Evolutionary conservation across 2,329 filamentous ascomycete genomes (phyloP).

Genomic region (Ophiocordyceps sinensis): DNA sequence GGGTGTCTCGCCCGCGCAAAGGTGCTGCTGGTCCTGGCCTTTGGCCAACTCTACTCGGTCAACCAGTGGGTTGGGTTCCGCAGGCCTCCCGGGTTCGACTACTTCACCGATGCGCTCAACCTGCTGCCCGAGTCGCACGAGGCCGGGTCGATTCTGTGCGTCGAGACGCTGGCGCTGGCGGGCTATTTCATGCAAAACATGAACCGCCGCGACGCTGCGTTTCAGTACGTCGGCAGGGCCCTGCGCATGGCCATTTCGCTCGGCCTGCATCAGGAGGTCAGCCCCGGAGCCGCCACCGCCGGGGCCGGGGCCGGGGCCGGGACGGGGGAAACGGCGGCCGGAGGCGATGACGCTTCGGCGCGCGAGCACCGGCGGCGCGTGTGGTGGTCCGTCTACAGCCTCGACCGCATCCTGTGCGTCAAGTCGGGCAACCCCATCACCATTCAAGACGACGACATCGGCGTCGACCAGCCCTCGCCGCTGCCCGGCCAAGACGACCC

Average conservation of each 20-base stretch:
- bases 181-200: conserved; percentile 44
- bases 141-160: conserved; percentile 36
- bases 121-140: conserved; percentile 41
- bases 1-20: conserved; percentile 36
- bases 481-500: conserved; percentile 18
- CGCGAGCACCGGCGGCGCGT: conserved; percentile 35
- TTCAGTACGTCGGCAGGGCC: conserved; percentile 37
- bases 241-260: conserved; percentile 42
- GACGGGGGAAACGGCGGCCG: too few relatives aligned
- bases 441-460: conserved; percentile 38
- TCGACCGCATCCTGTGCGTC: conserved; percentile 36
- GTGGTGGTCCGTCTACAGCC: conserved; percentile 43
- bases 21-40: conserved; percentile 35
- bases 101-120: conserved; percentile 35
- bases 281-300: conserved; percentile 17
- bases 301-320: conserved; percentile 10
- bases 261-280: conserved; percentile 39
- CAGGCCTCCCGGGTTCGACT: conserved; percentile 39
- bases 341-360: conserved; percentile 20
- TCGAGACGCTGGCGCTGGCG: conserved; percentile 38
- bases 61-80: conserved; percentile 39
- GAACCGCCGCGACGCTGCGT: conserved; percentile 38
- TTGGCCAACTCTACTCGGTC: conserved; percentile 41
- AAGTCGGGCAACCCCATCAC: conserved; percentile 40
- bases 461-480: conserved; percentile 17